phyloP scores from a whole-genome alignment of 164 flowering plant species.

The Buxus sempervirens region DNA sequence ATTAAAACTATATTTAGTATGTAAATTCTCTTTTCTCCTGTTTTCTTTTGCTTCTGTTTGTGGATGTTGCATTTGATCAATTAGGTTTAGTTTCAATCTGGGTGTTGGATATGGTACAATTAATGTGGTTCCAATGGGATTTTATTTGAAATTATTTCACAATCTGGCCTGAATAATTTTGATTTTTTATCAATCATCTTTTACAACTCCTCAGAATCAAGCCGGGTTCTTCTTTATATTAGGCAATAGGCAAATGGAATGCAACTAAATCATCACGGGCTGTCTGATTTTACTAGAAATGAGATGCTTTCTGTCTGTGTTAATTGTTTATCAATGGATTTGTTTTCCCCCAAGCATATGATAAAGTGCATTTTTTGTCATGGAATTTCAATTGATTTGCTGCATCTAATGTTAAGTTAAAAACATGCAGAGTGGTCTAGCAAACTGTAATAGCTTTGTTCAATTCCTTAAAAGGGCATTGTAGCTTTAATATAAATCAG shows the following conservation, averaged over 20 bases:
- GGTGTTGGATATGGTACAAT: not conserved
- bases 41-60: too few relatives aligned
- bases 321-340: not conserved
- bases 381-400: not conserved
- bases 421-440: not conserved
- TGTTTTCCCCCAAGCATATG: not conserved
- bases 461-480: not conserved
- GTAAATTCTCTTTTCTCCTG: not conserved
- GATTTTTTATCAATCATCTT: not conserved
- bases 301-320: not conserved
- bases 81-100: not conserved
- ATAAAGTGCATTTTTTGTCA: not conserved
- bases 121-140: not conserved
- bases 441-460: too few relatives aligned
- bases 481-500: not conserved
- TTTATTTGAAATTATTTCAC: not conserved
- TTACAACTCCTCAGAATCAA: not conserved
- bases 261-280: not conserved
- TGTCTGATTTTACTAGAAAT: not conserved
- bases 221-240: not conserved
- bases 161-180: not conserved
- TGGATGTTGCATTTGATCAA: not conserved
- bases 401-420: not conserved
- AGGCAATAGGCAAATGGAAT: not conserved
- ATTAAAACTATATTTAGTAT: not conserved